A percentile compares a stretch with the other conserved stretches of the same genome.
phyloP scores from a whole-genome alignment of 2,329 filamentous ascomycete genomes.

The Metarhizium guizhouense region DNA sequence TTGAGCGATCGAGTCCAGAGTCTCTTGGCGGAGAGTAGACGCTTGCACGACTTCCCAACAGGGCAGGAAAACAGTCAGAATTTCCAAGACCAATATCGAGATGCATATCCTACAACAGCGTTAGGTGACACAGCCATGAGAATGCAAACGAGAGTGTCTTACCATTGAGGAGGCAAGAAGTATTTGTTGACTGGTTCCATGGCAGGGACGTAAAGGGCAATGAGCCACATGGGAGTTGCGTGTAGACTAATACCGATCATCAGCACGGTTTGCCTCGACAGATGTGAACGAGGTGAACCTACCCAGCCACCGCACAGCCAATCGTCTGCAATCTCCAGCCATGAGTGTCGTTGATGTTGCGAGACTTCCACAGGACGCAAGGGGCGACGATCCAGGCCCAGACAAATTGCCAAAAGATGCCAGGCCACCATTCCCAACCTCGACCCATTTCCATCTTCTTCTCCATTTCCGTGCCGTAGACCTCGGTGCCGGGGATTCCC shows the following conservation, averaged over 20 bases:
- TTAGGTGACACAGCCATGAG: neutral
- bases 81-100: conserved; percentile 50
- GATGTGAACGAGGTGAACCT: conserved; percentile 7
- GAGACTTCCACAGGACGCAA: conserved; percentile 48
- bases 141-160: conserved; percentile 31
- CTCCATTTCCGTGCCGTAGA: conserved; percentile 38
- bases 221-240: conserved; percentile 56
- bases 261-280: neutral
- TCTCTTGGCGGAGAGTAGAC: conserved; percentile 30
- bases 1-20: conserved; percentile 32
- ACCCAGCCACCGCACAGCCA: conserved; percentile 34
- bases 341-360: conserved; percentile 51
- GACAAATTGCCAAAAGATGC: conserved; percentile 50
- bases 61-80: conserved; percentile 53
- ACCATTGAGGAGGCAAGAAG: conserved; percentile 53
- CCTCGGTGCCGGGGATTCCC: conserved; percentile 51
- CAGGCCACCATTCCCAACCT: conserved; percentile 60
- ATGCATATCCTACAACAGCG: conserved; percentile 27
- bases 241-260: conserved; percentile 36
- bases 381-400: conserved; percentile 51
- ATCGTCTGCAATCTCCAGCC: conserved; percentile 59
- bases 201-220: conserved; percentile 41
- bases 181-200: conserved; percentile 42
- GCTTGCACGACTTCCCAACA: conserved; percentile 46
- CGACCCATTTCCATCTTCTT: conserved; percentile 32